A percentile compares a stretch with the other conserved stretches of the same genome.
Conservation (phyloP, 768 basidiomycete species). For the Tephrocybe sp. region DNA sequence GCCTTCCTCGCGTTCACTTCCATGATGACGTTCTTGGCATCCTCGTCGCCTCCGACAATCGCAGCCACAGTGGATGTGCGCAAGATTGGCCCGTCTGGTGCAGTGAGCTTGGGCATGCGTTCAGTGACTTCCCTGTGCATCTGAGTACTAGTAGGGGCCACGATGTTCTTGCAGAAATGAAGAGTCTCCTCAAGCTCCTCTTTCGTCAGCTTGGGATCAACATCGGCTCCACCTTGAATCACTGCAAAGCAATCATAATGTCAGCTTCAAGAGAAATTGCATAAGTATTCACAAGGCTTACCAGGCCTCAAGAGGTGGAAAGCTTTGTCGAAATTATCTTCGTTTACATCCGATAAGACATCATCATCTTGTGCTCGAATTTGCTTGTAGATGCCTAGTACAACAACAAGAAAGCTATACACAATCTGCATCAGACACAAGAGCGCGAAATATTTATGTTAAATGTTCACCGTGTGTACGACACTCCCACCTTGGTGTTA, state of each 20-base stretch:
- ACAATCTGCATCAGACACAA: background rate
- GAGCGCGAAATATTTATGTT: slow-evolving; percentile 16
- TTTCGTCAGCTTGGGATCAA: slow-evolving; percentile 45
- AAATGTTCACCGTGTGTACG: slow-evolving; percentile 27
- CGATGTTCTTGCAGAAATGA: slow-evolving; percentile 26
- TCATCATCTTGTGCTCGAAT: slow-evolving; percentile 34
- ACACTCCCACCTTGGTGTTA: slow-evolving; percentile 22
- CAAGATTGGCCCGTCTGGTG: background rate
- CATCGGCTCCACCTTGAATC: slow-evolving; percentile 55
- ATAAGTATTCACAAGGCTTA: slow-evolving; percentile 3
- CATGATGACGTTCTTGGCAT: slow-evolving; percentile 3
- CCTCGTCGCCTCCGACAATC: slow-evolving; percentile 2
- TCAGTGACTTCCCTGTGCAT: slow-evolving; percentile 24
- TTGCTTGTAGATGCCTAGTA: slow-evolving; percentile 43
- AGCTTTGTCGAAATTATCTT: slow-evolving; percentile 42
- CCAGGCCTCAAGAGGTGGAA: slow-evolving; percentile 38
- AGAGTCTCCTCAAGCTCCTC: slow-evolving; percentile 48
- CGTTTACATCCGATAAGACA: slow-evolving; percentile 34
- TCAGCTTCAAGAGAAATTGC: background rate
- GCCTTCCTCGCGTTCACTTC: slow-evolving; percentile 7
- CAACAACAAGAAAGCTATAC: slow-evolving; percentile 37
- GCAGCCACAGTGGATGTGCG: slow-evolving; percentile 1
- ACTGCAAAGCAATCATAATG: slow-evolving; percentile 23
- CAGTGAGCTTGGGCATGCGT: slow-evolving; percentile 10
- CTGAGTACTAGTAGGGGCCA: slow-evolving; percentile 26